These are phyloP conservation scores for Nothopassalora personata DNA, from an alignment of 2,329 filamentous ascomycete species.

Conservation along the genomic window DNA sequence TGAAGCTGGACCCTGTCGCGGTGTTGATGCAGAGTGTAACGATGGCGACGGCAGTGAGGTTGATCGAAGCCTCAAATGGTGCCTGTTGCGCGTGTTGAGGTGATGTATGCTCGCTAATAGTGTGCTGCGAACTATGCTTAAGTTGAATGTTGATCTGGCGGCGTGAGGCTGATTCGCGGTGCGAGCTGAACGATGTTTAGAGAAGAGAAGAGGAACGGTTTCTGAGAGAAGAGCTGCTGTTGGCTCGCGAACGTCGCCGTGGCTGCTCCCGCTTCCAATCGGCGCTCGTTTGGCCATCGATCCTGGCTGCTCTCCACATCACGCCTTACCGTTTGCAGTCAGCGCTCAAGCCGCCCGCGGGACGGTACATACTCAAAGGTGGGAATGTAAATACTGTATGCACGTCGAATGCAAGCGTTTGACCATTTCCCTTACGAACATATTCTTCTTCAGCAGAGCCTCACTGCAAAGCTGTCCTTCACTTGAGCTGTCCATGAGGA, in stretches of 20 bases:
- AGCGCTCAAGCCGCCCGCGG: background rate
- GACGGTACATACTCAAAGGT: background rate
- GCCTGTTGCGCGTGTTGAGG: background rate
- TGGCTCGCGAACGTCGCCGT: background rate
- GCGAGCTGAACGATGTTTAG: background rate
- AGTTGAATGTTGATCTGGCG: background rate
- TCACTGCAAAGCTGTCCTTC: background rate
- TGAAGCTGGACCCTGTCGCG: background rate
- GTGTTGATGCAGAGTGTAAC: constrained; percentile 1
- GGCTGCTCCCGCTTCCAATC: background rate
- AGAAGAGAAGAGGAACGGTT: background rate
- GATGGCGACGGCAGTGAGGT: constrained; percentile 6
- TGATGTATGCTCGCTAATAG: background rate
- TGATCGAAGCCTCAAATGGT: background rate
- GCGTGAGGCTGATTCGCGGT: constrained; percentile 1
- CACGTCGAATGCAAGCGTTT: background rate
- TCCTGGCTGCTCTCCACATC: background rate
- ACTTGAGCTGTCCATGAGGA: background rate
- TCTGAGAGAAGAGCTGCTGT: constrained; percentile 3
- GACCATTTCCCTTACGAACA: background rate
- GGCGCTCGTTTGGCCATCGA: background rate
- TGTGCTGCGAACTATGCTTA: background rate
- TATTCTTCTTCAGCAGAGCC: background rate
- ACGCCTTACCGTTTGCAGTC: background rate
- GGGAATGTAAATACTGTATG: background rate